A percentile compares a stretch with the other conserved stretches of the same genome.
Evolutionary conservation across 208 protist species (phyloP).

Genomic region (Wallacemonas sp.): DNA sequence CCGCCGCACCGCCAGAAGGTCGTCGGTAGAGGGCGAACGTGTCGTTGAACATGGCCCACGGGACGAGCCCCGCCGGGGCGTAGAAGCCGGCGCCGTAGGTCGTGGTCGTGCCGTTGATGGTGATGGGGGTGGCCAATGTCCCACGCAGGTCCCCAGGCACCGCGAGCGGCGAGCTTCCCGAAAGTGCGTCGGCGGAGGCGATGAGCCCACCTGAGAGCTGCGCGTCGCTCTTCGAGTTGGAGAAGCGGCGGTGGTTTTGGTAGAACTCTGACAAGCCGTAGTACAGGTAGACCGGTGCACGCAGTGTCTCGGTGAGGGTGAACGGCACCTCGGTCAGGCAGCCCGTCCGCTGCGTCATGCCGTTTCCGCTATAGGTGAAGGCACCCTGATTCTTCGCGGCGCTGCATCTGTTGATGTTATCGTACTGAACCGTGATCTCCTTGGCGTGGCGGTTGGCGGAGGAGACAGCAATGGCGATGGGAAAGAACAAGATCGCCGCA

Average conservation of each 20-base stretch:
- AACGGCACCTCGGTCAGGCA: constrained; percentile 70
- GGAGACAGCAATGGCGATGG: constrained; percentile 89
- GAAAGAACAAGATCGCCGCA: constrained; percentile 92
- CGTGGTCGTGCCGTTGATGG: background rate
- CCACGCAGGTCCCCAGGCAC: constrained; percentile 56
- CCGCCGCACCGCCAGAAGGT: background rate
- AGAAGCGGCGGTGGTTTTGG: constrained; percentile 98
- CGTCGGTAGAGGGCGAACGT: constrained; percentile 72
- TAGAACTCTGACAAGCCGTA: constrained; percentile 98
- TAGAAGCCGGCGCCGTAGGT: constrained; percentile 84
- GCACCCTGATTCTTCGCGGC: constrained; percentile 30
- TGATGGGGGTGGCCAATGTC: constrained; percentile 21
- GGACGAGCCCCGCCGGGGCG: constrained; percentile 96
- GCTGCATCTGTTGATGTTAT: constrained; percentile 59
- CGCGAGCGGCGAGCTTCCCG: constrained; percentile 54
- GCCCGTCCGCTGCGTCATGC: constrained; percentile 39
- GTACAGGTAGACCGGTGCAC: constrained; percentile 96
- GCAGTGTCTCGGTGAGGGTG: constrained; percentile 56
- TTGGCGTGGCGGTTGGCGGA: constrained; percentile 62
- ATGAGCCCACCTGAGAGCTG: constrained; percentile 69
- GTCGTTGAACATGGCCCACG: constrained; percentile 98
- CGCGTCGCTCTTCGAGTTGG: constrained; percentile 63
- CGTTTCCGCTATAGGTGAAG: constrained; percentile 47
- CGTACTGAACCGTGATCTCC: constrained; percentile 79
- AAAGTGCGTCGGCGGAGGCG: constrained; percentile 15